Evolutionary conservation across 148 eudicot genomes (phyloP).

Genomic region (Nyssa sinensis): DNA sequence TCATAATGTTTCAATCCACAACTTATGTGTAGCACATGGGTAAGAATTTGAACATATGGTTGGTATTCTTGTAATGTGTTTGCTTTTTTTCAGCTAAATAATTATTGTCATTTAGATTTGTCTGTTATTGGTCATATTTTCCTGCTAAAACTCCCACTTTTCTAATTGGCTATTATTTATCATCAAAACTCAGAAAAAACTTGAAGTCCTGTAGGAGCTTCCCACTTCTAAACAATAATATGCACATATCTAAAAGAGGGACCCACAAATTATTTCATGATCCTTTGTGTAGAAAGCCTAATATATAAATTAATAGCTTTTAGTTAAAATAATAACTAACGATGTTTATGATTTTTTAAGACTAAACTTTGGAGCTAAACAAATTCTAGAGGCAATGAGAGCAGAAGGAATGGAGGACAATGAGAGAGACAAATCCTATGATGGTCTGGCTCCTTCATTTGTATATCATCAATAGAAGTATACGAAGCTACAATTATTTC

Average conservation of each 20-base stretch:
- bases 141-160: not conserved
- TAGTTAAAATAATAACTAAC: too few species aligned
- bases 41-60: slow-evolving; percentile 28
- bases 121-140: not conserved
- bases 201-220: not conserved
- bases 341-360: not conserved
- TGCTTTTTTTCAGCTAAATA: not conserved
- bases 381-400: not conserved
- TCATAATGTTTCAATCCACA: slow-evolving; percentile 63
- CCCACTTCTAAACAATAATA: not conserved
- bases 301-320: too few species aligned
- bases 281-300: not conserved
- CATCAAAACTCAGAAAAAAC: not conserved
- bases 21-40: slow-evolving; percentile 89
- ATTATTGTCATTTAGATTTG: not conserved
- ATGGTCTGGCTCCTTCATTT: not conserved
- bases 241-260: not conserved
- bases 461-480: not conserved
- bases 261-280: not conserved
- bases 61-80: not conserved
- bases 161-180: not conserved
- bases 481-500: too few species aligned
- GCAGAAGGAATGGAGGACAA: too few species aligned
- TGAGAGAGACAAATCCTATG: not conserved
- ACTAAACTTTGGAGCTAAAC: not conserved